These are phyloP conservation scores for Chernovozyma sophiae-reginae DNA, from an alignment of 1,139 yeast genomes.

Conservation along the genomic window DNA sequence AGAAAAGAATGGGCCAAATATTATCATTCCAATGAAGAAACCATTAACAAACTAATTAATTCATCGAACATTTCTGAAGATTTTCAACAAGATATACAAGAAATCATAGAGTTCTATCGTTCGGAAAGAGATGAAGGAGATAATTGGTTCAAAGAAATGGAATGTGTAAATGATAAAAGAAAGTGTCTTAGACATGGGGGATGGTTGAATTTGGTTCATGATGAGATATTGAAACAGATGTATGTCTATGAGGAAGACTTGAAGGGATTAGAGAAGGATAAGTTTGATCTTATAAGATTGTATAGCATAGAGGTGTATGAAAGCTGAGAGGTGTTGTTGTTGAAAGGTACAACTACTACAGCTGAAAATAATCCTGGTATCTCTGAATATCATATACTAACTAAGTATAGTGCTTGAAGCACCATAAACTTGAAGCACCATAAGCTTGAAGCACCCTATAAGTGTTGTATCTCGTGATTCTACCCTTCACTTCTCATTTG, in stretches of 20 bases:
- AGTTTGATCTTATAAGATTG: conserved; percentile 22
- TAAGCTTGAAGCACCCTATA: too few relatives aligned
- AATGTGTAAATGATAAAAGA: conserved; percentile 61
- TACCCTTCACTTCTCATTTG: too few relatives aligned
- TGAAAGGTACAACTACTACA: too few relatives aligned
- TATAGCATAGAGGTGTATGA: conserved; percentile 37
- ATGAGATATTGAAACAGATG: conserved; percentile 34
- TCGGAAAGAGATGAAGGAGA: conserved; percentile 15
- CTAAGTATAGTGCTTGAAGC: too few relatives aligned
- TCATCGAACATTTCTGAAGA: conserved; percentile 10
- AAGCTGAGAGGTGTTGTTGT: too few relatives aligned
- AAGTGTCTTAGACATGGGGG: conserved; percentile 65
- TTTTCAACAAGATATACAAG: conserved; percentile 17
- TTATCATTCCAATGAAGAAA: background rate
- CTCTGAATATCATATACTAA: too few relatives aligned
- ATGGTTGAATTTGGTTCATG: conserved; percentile 57
- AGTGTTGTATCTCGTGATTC: too few relatives aligned
- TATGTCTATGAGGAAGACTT: conserved; percentile 21
- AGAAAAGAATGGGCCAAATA: conserved; percentile 1
- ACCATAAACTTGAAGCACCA: too few relatives aligned
- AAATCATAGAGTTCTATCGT: conserved; percentile 11
- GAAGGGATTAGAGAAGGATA: conserved; percentile 20
- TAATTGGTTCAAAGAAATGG: conserved; percentile 17
- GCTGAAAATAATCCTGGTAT: too few relatives aligned
- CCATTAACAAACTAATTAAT: conserved; percentile 1